Evolutionary conservation across 2,329 filamentous ascomycete genomes (phyloP), one percentile per base, ranked within the genome.

Genomic region (Periglandula ipomoeae): DNA sequence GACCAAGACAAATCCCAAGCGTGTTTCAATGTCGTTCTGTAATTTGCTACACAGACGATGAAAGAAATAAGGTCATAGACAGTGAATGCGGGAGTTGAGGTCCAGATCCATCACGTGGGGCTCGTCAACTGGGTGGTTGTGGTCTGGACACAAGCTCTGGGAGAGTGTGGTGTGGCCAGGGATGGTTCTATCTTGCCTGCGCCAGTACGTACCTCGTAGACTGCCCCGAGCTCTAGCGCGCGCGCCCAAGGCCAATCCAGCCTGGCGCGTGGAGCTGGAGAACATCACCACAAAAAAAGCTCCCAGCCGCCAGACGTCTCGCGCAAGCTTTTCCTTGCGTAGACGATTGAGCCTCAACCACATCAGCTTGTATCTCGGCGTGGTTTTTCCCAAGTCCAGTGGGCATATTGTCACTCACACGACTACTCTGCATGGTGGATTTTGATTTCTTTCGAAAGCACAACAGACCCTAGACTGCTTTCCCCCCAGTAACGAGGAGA

Each of bases 91-190:
- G 34, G 38, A 40, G 44, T 40, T 20, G 27, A 47, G 17, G 17
- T 35, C 32, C 3, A 35, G n/a, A 34, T 35, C 39, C 44, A 49
- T 52, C 50, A 52, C 50, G 50, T 52, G 50, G 47, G 47, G 50
- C 50, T 43, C 30, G 22, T 49, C 41, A 44, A 44, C 34, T 39
- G 26, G 23, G 35, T 20, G 23, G 35, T 20, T 19, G 26, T 20
- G 32, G 24, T 23, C 24, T 32, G 24, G 24, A 10, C 17, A 35
- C 30, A 19, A 17, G 10, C 20, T n/a, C n/a, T n/a, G n/a, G n/a
- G n/a, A n/a, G n/a, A n/a, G n/a, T n/a, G n/a, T 30, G 27, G 27
- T 30, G 27, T 30, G 27, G 27, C 3, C 27, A 30, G 27, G 27
- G 13, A 8, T 8, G 6, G 27, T n/a, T n/a, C n/a, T n/a, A 13